These are phyloP conservation scores for Huntiella moniliformis DNA, from an alignment of 2,329 filamentous ascomycete species.

Conservation along the genomic window DNA sequence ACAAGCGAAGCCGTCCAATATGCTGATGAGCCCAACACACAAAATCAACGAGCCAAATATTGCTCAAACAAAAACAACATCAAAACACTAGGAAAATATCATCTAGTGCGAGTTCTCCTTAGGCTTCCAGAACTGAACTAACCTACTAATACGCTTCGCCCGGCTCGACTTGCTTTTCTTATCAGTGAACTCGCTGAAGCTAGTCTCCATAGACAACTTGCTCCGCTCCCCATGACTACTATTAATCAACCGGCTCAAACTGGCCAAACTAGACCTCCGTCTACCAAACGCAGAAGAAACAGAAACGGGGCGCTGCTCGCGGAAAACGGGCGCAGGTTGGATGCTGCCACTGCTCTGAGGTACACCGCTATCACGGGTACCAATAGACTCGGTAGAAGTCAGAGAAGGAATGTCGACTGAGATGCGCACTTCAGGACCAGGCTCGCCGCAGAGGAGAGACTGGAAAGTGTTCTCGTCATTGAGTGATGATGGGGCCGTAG, in stretches of 20 bases:
- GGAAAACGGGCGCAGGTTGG: conserved; percentile 25
- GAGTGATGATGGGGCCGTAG: conserved; percentile 56
- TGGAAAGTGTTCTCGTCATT: conserved; percentile 53
- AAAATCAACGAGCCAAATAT: neutral
- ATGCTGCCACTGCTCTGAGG: conserved; percentile 16
- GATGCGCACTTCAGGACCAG: conserved; percentile 50
- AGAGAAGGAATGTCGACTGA: conserved; percentile 56
- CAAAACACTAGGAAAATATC: neutral
- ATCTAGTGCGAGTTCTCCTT: conserved; percentile 19
- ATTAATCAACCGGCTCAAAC: conserved; percentile 57
- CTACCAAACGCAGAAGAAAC: conserved; percentile 46
- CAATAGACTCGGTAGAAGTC: conserved; percentile 60
- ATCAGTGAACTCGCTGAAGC: conserved; percentile 34
- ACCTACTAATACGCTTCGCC: conserved; percentile 49
- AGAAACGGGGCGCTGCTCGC: conserved; percentile 41
- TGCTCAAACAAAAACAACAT: neutral
- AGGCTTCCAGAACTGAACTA: conserved; percentile 64
- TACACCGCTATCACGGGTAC: conserved; percentile 47
- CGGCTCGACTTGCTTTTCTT: conserved; percentile 43
- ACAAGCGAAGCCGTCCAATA: neutral
- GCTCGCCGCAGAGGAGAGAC: conserved; percentile 54
- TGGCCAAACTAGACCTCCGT: conserved; percentile 58
- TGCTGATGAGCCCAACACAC: too few relatives aligned
- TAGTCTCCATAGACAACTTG: conserved; percentile 53
- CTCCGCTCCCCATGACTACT: conserved; percentile 56